A percentile compares a stretch with the other conserved stretches of the same genome.
Evolutionary conservation across 2,329 filamentous ascomycete genomes (phyloP).

Genomic region (Sclerotiophoma versabilis): DNA sequence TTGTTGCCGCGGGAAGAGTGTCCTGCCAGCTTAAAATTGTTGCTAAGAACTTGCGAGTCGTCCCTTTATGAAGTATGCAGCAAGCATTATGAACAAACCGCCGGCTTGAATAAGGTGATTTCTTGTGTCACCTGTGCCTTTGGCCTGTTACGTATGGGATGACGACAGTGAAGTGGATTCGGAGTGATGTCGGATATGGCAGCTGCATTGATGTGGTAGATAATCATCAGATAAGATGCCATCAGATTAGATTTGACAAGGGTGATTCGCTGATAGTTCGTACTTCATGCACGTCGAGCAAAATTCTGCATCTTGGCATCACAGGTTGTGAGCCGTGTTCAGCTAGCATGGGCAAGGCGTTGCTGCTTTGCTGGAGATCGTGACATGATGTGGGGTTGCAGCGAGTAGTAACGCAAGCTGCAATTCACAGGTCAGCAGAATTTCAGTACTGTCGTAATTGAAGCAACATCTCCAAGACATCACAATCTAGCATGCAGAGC

Average conservation of each 20-base stretch:
- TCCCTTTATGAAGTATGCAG: not conserved
- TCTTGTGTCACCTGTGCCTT: not conserved
- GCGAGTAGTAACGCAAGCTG: no score
- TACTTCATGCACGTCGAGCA: slow-evolving; percentile 8
- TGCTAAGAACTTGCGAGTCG: not conserved
- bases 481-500: no score
- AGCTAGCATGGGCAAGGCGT: not conserved
- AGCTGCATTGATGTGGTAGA: slow-evolving; percentile 1
- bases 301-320: slow-evolving; percentile 16
- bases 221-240: slow-evolving; percentile 16
- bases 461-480: no score
- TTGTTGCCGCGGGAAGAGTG: not conserved
- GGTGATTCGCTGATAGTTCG: not conserved
- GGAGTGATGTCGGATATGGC: slow-evolving; percentile 9
- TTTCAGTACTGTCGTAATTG: no score
- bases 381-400: not conserved
- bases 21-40: not conserved
- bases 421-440: no score
- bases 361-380: not conserved
- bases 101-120: not conserved
- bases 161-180: slow-evolving; percentile 8
- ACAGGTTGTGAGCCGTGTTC: not conserved
- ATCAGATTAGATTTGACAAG: slow-evolving; percentile 18
- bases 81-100: not conserved
- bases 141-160: slow-evolving; percentile 1